These are phyloP conservation scores for Aspergillus costaricaensis DNA, from an alignment of 2,329 filamentous ascomycete species.

Conservation along the genomic window DNA sequence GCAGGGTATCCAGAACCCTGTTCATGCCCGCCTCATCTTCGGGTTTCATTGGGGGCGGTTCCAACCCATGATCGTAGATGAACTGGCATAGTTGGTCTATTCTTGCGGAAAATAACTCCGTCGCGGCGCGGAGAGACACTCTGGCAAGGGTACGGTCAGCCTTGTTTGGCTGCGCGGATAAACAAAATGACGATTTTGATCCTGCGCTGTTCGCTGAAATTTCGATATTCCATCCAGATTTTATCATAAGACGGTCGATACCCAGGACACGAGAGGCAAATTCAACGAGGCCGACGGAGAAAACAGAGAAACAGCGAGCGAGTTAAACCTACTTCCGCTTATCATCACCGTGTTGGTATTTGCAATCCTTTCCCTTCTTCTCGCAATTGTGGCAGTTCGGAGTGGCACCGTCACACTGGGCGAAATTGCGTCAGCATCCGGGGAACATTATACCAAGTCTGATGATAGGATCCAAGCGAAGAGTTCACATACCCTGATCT, in stretches of 20 bases:
- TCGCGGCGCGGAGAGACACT: constrained; percentile 20
- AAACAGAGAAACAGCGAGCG: not conserved
- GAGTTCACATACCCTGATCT: constrained; percentile 40
- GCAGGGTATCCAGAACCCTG: constrained; percentile 41
- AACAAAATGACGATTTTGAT: not conserved
- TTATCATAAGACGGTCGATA: not conserved
- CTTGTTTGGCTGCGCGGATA: not conserved
- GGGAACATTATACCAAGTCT: not conserved
- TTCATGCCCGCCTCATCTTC: constrained; percentile 42
- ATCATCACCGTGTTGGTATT: constrained; percentile 43
- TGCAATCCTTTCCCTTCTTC: constrained; percentile 42
- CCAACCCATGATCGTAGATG: constrained; percentile 44
- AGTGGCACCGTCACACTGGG: constrained; percentile 41
- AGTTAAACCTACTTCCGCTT: constrained; percentile 40
- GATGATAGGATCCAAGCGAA: not conserved
- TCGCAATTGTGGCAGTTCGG: constrained; percentile 43
- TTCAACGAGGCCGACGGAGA: not conserved
- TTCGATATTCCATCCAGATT: not conserved
- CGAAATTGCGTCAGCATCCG: not conserved
- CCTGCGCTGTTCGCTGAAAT: not conserved
- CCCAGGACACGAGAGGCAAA: not conserved
- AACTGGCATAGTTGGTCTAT: constrained; percentile 45
- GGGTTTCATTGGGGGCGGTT: constrained; percentile 42
- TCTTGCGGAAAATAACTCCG: constrained; percentile 37
- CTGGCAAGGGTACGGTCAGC: constrained; percentile 11